Evolutionary conservation across 2,329 filamentous ascomycete species (phyloP).

Genomic region (Grosmannia clavigera): DNA sequence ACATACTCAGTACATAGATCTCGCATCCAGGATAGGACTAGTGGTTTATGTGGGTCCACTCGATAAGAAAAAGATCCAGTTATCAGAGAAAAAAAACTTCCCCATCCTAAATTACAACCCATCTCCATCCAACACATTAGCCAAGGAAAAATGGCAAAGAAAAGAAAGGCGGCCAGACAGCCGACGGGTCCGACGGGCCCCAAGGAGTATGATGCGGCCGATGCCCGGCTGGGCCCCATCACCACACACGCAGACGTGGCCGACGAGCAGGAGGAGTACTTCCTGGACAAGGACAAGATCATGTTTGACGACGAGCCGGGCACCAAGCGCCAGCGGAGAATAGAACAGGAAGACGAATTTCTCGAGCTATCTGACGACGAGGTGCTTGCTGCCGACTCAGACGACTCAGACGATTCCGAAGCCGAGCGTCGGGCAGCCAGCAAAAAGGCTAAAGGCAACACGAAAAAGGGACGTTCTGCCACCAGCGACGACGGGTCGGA

Average conservation of each 20-base stretch:
- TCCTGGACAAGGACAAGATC: conserved; percentile 74
- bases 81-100: background rate
- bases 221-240: conserved; percentile 47
- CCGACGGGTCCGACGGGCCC: conserved; percentile 33
- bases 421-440: conserved; percentile 13
- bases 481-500: conserved; percentile 24
- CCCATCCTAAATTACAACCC: background rate
- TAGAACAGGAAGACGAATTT: conserved; percentile 43
- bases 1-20: too few relatives aligned
- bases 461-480: conserved; percentile 29
- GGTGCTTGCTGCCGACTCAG: conserved; percentile 22
- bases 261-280: conserved; percentile 90
- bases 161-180: conserved; percentile 55
- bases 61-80: background rate
- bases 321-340: conserved; percentile 62
- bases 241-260: conserved; percentile 71
- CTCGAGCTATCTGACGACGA: conserved; percentile 53
- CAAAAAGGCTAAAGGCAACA: conserved; percentile 5
- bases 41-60: background rate
- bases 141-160: conserved; percentile 42
- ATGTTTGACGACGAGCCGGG: conserved; percentile 70
- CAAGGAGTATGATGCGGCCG: conserved; percentile 40
- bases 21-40: background rate
- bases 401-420: conserved; percentile 10
- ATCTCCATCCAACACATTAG: background rate